Evolutionary conservation across 2,329 filamentous ascomycete genomes (phyloP).

Genomic region (Lasiodiplodia gonubiensis): DNA sequence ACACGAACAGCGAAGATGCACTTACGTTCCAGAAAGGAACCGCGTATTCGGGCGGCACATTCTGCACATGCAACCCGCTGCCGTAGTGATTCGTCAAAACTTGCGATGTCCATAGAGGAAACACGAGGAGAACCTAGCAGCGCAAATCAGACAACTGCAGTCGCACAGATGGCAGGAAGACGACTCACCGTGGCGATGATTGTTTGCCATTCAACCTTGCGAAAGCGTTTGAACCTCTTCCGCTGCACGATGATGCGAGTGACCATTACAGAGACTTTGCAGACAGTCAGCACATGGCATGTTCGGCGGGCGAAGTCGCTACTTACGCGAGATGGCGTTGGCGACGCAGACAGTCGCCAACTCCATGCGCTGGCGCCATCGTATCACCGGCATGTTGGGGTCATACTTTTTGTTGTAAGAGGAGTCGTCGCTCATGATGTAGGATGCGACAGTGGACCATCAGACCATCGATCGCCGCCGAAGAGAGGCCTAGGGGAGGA

Average conservation of each 20-base stretch:
- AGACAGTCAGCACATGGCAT: not conserved
- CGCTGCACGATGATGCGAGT: constrained; percentile 23
- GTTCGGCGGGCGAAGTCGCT: not conserved
- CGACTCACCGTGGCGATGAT: constrained; percentile 17
- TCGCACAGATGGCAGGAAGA: not conserved
- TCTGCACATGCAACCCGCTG: constrained; percentile 24
- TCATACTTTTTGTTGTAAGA: constrained; percentile 24
- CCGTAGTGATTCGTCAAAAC: constrained; percentile 26
- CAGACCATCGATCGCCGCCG: constrained; percentile 15
- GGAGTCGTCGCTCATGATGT: constrained; percentile 24
- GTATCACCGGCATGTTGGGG: constrained; percentile 10
- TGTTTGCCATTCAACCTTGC: constrained; percentile 23
- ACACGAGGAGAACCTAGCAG: constrained; percentile 17
- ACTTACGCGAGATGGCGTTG: constrained; percentile 24
- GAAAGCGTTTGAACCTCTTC: constrained; percentile 28
- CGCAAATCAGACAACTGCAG: not conserved
- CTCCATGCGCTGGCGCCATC: constrained; percentile 27
- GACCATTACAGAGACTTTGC: constrained; percentile 13
- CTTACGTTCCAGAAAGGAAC: constrained; percentile 26
- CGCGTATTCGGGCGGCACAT: constrained; percentile 10
- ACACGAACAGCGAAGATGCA: no score
- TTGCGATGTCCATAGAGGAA: constrained; percentile 24
- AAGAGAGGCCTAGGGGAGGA: constrained; percentile 5
- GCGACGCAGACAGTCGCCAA: constrained; percentile 23
- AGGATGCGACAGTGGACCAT: not conserved